Base-by-base conservation (phyloP, 139 green algal genomes). In the Chlorella sp. region DNA sequence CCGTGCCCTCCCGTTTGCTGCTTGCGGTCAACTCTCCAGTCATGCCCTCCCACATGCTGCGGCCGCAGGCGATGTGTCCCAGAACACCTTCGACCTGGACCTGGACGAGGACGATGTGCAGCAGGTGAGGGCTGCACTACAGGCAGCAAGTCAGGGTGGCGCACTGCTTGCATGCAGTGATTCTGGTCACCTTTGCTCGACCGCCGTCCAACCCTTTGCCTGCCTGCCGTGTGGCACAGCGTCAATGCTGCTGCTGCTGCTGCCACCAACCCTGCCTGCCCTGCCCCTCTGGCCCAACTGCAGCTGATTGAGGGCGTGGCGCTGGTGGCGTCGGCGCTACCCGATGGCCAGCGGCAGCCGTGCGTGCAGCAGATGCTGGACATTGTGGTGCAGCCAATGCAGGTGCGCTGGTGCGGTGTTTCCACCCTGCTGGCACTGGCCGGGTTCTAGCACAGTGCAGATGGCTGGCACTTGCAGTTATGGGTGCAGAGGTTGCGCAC, bases 21-120 rank as follows among this genome's bases (percentile, higher is more conserved):
- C n/a, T n/a, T n/a, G n/a, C n/a, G n/a, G n/a, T n/a, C n/a, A n/a
- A n/a, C n/a, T n/a, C n/a, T n/a, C n/a, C n/a, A n/a, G n/a, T n/a
- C n/a, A n/a, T n/a, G n/a, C n/a, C n/a, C n/a, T n/a, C n/a, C n/a
- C n/a, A n/a, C n/a, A n/a, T n/a, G n/a, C n/a, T n/a, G n/a, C n/a
- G n/a, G n/a, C n/a, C n/a, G 51, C 51, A 60, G 51, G 80, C 69
- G 88, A 86, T 34, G 85, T 89, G 16, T 86, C 78, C 26, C 72
- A 72, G 65, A 82, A 62, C 41, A 47, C 25, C 56, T 70, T 57
- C 30, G 38, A 85, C 57, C 47, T 80, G 13, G 80, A 84, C 80
- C 38, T 93, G 41, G 71, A 85, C 11, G 93, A 95, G 85, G 91
- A 91, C 41, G 91, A 95, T 36, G 91, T 96, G 63, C 82, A 89